Percentiles rank a stretch among this genome's conserved stretches.
Evolutionary conservation across 768 basidiomycete genomes (phyloP).

Genomic region (Mycena indigotica): DNA sequence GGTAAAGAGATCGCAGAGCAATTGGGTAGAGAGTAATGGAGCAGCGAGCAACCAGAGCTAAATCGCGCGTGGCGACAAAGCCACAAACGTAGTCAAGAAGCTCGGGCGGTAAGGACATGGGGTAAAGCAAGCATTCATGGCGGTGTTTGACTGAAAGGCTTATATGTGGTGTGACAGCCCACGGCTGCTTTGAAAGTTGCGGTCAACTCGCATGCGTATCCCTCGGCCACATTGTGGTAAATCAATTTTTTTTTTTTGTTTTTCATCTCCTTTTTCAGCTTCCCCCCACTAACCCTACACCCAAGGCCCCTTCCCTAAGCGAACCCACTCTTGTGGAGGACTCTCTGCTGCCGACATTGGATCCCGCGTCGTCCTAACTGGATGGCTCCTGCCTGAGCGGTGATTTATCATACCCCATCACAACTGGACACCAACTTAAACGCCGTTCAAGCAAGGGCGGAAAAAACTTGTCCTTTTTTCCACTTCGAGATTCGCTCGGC

Average conservation of each 20-base stretch:
- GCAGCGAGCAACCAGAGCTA: slow-evolving; percentile 52
- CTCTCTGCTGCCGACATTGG: slow-evolving; percentile 57
- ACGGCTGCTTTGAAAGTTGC: not conserved
- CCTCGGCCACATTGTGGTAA: slow-evolving; percentile 9
- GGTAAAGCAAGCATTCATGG: slow-evolving; percentile 18
- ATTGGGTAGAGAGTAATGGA: slow-evolving; percentile 44
- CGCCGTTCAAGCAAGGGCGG: slow-evolving; percentile 57
- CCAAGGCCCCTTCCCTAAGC: slow-evolving; percentile 59
- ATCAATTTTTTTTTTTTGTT: slow-evolving; percentile 21
- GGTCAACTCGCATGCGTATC: not conserved
- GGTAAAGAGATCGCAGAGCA: slow-evolving; percentile 67
- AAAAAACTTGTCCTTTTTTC: slow-evolving; percentile 80
- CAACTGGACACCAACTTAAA: slow-evolving; percentile 36
- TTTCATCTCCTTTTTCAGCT: slow-evolving; percentile 1
- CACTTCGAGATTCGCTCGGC: slow-evolving; percentile 77
- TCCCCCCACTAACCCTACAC: slow-evolving; percentile 20
- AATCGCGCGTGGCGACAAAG: slow-evolving; percentile 35
- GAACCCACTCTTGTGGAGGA: slow-evolving; percentile 67
- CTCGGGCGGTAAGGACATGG: slow-evolving; percentile 57
- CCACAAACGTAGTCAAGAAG: slow-evolving; percentile 57
- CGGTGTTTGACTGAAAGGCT: slow-evolving; percentile 7
- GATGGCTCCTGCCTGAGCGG: slow-evolving; percentile 85
- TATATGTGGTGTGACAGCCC: not conserved
- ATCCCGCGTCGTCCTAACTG: slow-evolving; percentile 66
- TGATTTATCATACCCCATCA: slow-evolving; percentile 46